phyloP scores from a whole-genome alignment of 2,329 filamentous ascomycete species.

The Alternaria rosae region DNA sequence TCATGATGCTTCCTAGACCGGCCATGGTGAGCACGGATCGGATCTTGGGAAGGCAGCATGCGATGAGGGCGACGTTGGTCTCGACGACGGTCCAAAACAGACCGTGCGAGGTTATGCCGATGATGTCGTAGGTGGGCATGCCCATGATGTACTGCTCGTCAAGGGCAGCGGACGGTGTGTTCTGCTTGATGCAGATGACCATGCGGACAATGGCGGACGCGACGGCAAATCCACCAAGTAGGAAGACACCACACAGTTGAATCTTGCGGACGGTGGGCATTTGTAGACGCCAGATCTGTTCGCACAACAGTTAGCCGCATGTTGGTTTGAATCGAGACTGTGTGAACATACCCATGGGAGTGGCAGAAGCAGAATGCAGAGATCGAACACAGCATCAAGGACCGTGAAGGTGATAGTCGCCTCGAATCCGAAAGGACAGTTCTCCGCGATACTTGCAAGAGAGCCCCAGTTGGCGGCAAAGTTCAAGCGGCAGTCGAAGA shows the following conservation, averaged over 20 bases:
- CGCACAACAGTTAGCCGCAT: background rate
- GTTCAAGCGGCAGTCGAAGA: conserved; percentile 11
- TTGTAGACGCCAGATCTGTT: conserved; percentile 13
- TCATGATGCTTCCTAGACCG: conserved; percentile 1
- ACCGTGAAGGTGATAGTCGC: conserved; percentile 8
- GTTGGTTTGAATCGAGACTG: background rate
- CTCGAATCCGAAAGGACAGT: conserved; percentile 11
- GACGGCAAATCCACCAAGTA: conserved; percentile 12
- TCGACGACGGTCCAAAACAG: conserved; percentile 13
- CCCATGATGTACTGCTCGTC: conserved; percentile 9
- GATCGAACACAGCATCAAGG: conserved; percentile 8
- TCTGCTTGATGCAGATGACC: conserved; percentile 16
- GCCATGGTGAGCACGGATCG: conserved; percentile 5
- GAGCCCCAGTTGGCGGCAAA: conserved; percentile 12
- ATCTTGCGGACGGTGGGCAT: conserved; percentile 10
- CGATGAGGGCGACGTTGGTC: conserved; percentile 10
- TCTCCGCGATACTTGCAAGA: conserved; percentile 10
- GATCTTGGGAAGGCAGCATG: conserved; percentile 7
- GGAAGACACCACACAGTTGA: conserved; percentile 10
- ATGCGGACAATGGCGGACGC: conserved; percentile 10
- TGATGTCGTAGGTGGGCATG: conserved; percentile 16
- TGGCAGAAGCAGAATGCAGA: conserved; percentile 10
- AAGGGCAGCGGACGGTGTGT: conserved; percentile 8
- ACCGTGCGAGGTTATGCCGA: conserved; percentile 12
- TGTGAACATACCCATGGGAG: conserved; percentile 9